Evolutionary conservation across 2,329 filamentous ascomycete genomes (phyloP).

Genomic region (Apiospora koreana): DNA sequence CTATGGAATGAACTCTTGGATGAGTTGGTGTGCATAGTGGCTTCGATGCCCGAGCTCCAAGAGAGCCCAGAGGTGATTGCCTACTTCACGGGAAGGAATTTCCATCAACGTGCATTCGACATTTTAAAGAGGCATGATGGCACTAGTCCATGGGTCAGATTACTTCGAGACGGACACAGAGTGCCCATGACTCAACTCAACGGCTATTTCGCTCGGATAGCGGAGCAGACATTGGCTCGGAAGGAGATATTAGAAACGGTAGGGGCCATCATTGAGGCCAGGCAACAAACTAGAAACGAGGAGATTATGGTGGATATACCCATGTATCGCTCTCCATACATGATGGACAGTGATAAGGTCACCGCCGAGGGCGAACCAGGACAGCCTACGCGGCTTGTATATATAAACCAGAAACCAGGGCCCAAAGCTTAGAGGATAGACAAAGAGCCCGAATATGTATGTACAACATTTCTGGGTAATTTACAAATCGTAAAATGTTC

Average conservation of each 20-base stretch:
- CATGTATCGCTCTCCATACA: slow-evolving; percentile 24
- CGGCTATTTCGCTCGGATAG: slow-evolving; percentile 80
- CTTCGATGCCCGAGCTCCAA: slow-evolving; percentile 71
- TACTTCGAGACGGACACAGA: slow-evolving; percentile 59
- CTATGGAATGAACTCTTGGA: slow-evolving; percentile 71
- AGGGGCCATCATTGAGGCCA: slow-evolving; percentile 72
- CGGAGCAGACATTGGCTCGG: slow-evolving; percentile 70
- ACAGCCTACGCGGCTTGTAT: slow-evolving; percentile 13
- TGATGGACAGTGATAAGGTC: slow-evolving; percentile 28
- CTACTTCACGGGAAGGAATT: slow-evolving; percentile 58
- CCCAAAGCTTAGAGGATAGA: background rate
- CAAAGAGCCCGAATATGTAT: background rate
- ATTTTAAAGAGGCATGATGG: slow-evolving; percentile 54
- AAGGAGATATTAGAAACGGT: slow-evolving; percentile 74
- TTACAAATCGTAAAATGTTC: background rate
- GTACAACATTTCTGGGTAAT: background rate
- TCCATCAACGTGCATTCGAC: slow-evolving; percentile 62
- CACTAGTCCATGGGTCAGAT: slow-evolving; percentile 66
- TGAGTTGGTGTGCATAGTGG: slow-evolving; percentile 75
- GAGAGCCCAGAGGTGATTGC: slow-evolving; percentile 57
- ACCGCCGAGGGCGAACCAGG: slow-evolving; percentile 16
- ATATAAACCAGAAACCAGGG: slow-evolving; percentile 14
- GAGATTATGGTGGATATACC: slow-evolving; percentile 30
- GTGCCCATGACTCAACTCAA: slow-evolving; percentile 87
- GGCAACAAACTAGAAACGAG: slow-evolving; percentile 42